A percentile compares a stretch with the other conserved stretches of the same genome.
phyloP scores from a whole-genome alignment of 352 stramenopile genomes.

The Phytophthora multivora region DNA sequence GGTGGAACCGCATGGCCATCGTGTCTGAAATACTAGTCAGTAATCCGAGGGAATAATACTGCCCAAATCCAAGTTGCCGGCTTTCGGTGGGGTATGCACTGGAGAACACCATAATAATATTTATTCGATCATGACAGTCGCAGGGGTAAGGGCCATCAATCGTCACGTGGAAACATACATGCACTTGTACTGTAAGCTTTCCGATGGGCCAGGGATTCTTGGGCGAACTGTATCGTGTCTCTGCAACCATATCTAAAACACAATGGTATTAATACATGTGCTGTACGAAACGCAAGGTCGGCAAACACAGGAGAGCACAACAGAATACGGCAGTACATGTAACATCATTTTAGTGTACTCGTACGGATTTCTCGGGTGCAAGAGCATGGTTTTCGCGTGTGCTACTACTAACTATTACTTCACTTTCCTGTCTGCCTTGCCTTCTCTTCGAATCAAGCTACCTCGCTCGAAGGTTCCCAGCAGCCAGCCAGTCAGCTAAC shows the following conservation, averaged over 20 bases:
- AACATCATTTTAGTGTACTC: slow-evolving; percentile 26
- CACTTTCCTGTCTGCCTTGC: slow-evolving; percentile 18
- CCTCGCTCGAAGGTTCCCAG: slow-evolving; percentile 8
- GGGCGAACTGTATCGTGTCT: too few species aligned
- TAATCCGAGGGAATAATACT: slow-evolving; percentile 11
- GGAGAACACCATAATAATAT: too few species aligned
- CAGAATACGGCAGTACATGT: not conserved
- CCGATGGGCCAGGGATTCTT: too few species aligned
- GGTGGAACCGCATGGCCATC: slow-evolving; percentile 45
- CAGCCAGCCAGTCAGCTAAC: slow-evolving; percentile 1
- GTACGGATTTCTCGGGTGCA: slow-evolving; percentile 17
- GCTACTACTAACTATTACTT: slow-evolving; percentile 25
- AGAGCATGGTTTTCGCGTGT: slow-evolving; percentile 23
- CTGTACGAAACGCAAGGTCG: too few species aligned
- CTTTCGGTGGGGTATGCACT: too few species aligned
- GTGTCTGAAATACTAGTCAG: not conserved
- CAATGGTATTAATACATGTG: too few species aligned
- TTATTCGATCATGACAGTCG: too few species aligned
- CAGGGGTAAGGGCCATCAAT: too few species aligned
- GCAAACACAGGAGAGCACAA: too few species aligned
- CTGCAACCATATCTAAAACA: too few species aligned
- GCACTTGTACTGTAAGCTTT: too few species aligned
- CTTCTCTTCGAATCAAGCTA: slow-evolving; percentile 8
- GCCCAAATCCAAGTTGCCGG: not conserved
- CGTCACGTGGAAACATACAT: too few species aligned